Percentiles rank a stretch among this genome's conserved stretches.
Conservation (phyloP, 1,284 basidiomycete genomes). For the Mycena citricolor region DNA sequence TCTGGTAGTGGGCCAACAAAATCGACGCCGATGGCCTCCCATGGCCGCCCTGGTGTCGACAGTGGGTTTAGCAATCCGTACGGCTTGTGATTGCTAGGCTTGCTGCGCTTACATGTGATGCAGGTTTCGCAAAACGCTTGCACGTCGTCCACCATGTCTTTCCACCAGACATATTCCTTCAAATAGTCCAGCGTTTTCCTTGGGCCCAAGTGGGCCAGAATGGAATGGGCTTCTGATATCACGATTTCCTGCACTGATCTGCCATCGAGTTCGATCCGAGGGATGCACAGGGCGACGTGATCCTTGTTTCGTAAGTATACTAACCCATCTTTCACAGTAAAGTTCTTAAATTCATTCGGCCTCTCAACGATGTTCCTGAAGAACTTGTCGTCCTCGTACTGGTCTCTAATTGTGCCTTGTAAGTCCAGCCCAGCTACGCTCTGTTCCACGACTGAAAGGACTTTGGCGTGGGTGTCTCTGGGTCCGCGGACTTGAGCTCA, state of each 20-base stretch:
- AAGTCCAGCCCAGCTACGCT: conserved; percentile 16
- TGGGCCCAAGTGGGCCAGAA: conserved; percentile 25
- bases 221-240: conserved; percentile 25
- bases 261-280: conserved; percentile 22
- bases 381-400: conserved; percentile 28
- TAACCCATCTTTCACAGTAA: conserved; percentile 26
- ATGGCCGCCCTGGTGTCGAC: not conserved
- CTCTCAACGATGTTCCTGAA: conserved; percentile 27
- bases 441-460: not conserved
- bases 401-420: conserved; percentile 1
- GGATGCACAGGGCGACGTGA: conserved; percentile 34
- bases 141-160: conserved; percentile 2
- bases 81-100: conserved; percentile 9
- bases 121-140: conserved; percentile 5
- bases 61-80: conserved; percentile 2
- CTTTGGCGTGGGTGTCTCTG: no score
- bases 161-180: conserved; percentile 9
- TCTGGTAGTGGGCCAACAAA: conserved; percentile 1
- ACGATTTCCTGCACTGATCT: conserved; percentile 20
- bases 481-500: no score
- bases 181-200: conserved; percentile 27
- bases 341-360: conserved; percentile 30
- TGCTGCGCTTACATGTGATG: conserved; percentile 4
- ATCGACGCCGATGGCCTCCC: not conserved
- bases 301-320: conserved; percentile 26